These are phyloP conservation scores for Astraeus odoratus DNA, from an alignment of 768 basidiomycete species.

Conservation along the genomic window DNA sequence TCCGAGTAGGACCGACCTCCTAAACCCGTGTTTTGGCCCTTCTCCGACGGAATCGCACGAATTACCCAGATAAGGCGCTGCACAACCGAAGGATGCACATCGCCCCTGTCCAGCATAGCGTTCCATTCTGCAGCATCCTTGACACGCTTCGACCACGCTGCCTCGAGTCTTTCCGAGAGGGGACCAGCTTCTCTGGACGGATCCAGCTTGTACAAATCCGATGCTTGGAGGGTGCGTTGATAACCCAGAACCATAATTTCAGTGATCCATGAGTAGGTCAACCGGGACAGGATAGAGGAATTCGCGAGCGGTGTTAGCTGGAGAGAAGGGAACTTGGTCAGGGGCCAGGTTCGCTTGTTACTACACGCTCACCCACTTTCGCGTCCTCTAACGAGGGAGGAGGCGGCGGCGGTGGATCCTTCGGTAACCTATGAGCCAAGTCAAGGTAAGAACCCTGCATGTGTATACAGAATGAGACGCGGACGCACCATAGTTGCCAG, in stretches of 20 bases:
- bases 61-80: slow-evolving; percentile 38
- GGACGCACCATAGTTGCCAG: slow-evolving; percentile 49
- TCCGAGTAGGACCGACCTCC: background rate
- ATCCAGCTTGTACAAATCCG: slow-evolving; percentile 69
- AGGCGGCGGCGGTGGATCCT: slow-evolving; percentile 50
- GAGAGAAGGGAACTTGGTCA: background rate
- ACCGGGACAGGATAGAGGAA: slow-evolving; percentile 50
- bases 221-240: slow-evolving; percentile 65
- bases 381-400: slow-evolving; percentile 52
- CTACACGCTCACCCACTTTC: slow-evolving; percentile 22
- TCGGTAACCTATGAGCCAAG: slow-evolving; percentile 43
- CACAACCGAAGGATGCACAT: slow-evolving; percentile 34
- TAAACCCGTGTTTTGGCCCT: too few relatives aligned
- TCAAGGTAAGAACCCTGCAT: background rate
- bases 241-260: slow-evolving; percentile 61
- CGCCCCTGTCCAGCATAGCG: slow-evolving; percentile 36
- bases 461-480: background rate
- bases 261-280: slow-evolving; percentile 64
- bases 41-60: slow-evolving; percentile 5
- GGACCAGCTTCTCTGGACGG: slow-evolving; percentile 38
- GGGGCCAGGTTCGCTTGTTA: background rate
- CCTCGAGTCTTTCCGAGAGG: slow-evolving; percentile 49
- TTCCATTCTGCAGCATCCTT: slow-evolving; percentile 52
- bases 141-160: slow-evolving; percentile 45
- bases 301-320: slow-evolving; percentile 51